phyloP scores from a whole-genome alignment of 768 basidiomycete species.

The Tulasnella calospora region DNA sequence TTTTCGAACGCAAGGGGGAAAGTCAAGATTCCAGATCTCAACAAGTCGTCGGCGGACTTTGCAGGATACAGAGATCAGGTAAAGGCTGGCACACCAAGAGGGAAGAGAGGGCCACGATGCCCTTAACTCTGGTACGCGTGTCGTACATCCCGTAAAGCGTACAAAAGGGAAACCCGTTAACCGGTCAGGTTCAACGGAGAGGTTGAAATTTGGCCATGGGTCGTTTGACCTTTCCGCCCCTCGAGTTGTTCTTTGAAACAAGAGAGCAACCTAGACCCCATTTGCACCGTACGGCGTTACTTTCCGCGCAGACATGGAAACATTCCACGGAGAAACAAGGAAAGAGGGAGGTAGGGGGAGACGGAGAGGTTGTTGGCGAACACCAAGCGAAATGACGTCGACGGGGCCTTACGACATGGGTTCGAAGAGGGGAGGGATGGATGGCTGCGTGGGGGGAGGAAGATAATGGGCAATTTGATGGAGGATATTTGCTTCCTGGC shows the following conservation, averaged over 20 bases:
- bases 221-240: background rate
- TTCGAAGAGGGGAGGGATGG: background rate
- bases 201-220: background rate
- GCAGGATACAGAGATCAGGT: background rate
- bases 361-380: background rate
- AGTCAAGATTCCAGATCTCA: background rate
- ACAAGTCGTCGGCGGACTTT: background rate
- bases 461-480: background rate
- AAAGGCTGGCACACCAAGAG: background rate
- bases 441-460: background rate
- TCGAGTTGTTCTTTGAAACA: background rate
- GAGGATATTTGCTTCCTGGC: background rate
- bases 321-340: background rate
- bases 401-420: background rate
- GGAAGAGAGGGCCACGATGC: too few species aligned
- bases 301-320: background rate
- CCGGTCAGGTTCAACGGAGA: background rate
- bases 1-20: background rate
- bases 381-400: background rate
- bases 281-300: background rate
- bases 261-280: background rate
- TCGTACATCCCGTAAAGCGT: too few species aligned
- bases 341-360: background rate
- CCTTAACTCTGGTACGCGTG: too few species aligned
- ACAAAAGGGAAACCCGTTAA: background rate